A percentile compares a stretch with the other conserved stretches of the same genome.
Conservation (phyloP, 2,329 filamentous ascomycete species). For the Arthrobotrys iridis region DNA sequence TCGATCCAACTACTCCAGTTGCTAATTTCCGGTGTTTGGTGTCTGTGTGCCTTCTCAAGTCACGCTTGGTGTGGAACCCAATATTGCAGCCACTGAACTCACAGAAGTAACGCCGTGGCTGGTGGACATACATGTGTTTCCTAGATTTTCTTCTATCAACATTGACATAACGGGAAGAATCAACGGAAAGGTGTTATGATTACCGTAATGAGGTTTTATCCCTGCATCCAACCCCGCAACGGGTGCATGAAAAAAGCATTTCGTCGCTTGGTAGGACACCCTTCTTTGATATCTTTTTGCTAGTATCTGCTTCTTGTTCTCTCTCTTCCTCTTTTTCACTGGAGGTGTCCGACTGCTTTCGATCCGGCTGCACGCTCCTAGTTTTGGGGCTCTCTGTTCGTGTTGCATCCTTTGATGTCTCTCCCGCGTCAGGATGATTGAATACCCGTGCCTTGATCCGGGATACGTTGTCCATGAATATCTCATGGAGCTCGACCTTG, state of each 20-base stretch:
- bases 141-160: not conserved
- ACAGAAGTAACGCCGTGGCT: slow-evolving; percentile 34
- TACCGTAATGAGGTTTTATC: slow-evolving; percentile 35
- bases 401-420: not conserved
- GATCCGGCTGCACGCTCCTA: not conserved
- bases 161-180: not conserved
- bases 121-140: slow-evolving; percentile 48
- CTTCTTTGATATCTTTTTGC: not conserved
- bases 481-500: slow-evolving; percentile 5
- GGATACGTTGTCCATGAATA: slow-evolving; percentile 15
- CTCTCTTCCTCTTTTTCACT: not conserved
- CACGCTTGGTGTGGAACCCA: slow-evolving; percentile 34
- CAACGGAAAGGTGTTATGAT: not conserved
- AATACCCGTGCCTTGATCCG: slow-evolving; percentile 6
- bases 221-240: slow-evolving; percentile 15
- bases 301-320: not conserved
- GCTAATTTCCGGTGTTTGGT: slow-evolving; percentile 15
- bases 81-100: slow-evolving; percentile 11
- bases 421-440: not conserved
- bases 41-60: slow-evolving; percentile 38
- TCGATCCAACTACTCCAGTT: slow-evolving; percentile 5
- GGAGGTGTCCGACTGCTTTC: not conserved
- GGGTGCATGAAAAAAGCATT: slow-evolving; percentile 11
- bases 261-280: not conserved
- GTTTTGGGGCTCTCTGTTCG: not conserved